A percentile compares a stretch with the other conserved stretches of the same genome.
phyloP scores from a whole-genome alignment of 306 rosid genomes.

The Gastrolobium bilobum region DNA sequence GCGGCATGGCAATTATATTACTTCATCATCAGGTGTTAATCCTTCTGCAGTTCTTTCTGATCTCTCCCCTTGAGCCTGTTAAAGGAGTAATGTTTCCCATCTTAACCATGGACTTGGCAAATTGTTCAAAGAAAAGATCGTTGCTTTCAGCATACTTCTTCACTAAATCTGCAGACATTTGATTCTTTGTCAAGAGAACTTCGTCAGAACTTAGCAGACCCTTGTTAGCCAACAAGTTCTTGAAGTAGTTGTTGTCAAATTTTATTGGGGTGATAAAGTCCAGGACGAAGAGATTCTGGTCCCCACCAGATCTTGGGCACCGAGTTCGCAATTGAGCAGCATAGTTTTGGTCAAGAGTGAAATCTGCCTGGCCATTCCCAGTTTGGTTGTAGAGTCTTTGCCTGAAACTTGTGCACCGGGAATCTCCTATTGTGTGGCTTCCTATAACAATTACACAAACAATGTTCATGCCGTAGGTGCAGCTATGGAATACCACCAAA shows the following conservation, averaged over 20 bases:
- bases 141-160: conserved; percentile 67
- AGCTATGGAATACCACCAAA: neutral
- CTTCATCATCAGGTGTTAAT: conserved; percentile 55
- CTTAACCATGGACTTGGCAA: conserved; percentile 92
- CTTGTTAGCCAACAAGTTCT: conserved; percentile 71
- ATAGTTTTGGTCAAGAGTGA: conserved; percentile 65
- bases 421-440: conserved; percentile 90
- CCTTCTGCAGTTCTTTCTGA: conserved; percentile 82
- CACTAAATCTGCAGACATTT: conserved; percentile 68
- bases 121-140: conserved; percentile 77
- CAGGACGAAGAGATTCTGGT: conserved; percentile 80
- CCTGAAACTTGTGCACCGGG: conserved; percentile 91
- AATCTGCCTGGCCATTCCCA: conserved; percentile 80
- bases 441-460: conserved; percentile 56
- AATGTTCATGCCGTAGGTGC: neutral
- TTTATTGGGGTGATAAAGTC: conserved; percentile 80
- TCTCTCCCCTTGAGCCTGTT: conserved; percentile 88
- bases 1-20: neutral
- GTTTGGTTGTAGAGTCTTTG: conserved; percentile 95
- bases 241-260: conserved; percentile 88
- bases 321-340: conserved; percentile 67
- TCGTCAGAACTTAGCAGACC: conserved; percentile 86
- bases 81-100: conserved; percentile 90
- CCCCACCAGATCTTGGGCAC: conserved; percentile 93
- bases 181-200: conserved; percentile 72